Conservation (phyloP, 2,329 filamentous ascomycete species). For the Tolypocladium cylindrosporum region DNA sequence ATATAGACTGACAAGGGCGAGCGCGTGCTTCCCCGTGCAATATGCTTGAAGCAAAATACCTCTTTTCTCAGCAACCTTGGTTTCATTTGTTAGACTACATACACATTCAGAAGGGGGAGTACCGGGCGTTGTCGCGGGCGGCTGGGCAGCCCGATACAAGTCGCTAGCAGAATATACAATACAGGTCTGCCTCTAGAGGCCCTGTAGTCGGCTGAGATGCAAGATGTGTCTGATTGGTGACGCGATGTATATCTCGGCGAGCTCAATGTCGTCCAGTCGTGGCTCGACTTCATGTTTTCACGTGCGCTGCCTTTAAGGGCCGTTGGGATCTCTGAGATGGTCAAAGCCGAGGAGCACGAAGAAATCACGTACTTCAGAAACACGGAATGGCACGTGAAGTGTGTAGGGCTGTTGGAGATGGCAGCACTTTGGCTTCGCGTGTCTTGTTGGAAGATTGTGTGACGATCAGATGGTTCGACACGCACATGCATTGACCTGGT, state of each 20-base stretch:
- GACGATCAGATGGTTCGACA: background rate
- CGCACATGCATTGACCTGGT: background rate
- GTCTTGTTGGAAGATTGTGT: no score
- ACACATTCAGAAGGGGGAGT: constrained; percentile 11
- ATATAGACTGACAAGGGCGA: constrained; percentile 25
- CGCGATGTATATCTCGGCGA: background rate
- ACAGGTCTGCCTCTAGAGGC: background rate
- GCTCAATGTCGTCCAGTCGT: background rate
- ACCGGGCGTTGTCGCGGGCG: constrained; percentile 8
- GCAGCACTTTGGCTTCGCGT: no score
- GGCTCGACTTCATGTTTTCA: background rate
- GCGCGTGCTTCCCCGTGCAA: constrained; percentile 11
- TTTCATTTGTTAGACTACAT: constrained; percentile 21
- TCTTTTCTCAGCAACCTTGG: constrained; percentile 9
- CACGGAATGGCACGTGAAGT: no score
- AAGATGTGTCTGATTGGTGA: background rate
- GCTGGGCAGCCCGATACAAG: constrained; percentile 4
- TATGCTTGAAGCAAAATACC: constrained; percentile 18
- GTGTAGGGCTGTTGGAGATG: no score
- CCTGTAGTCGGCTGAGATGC: background rate
- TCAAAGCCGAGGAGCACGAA: no score
- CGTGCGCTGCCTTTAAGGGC: no score
- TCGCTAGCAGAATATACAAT: background rate
- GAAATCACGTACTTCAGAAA: no score
- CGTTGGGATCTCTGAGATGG: no score